Percentiles rank a stretch among this genome's conserved stretches.
These are phyloP conservation scores for Fusarium praegraminearum DNA, from an alignment of 2,329 filamentous ascomycete species.

Conservation along the genomic window DNA sequence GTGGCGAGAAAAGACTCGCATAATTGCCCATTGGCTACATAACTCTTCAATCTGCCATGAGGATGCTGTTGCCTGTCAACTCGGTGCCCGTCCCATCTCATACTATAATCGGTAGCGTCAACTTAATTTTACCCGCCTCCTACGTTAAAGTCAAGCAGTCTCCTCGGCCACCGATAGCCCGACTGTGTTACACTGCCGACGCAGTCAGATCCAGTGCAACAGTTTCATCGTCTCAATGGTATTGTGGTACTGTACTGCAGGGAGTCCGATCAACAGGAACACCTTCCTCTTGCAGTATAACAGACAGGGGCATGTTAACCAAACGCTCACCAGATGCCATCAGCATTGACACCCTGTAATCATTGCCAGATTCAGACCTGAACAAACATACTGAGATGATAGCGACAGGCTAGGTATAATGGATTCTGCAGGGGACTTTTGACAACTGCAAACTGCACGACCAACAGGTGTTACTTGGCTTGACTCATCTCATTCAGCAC, in stretches of 20 bases:
- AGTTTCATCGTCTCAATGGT: neutral
- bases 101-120: neutral
- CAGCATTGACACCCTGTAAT: constrained; percentile 3
- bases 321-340: neutral
- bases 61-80: neutral
- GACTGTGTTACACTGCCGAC: neutral
- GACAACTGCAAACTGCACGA: neutral
- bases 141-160: neutral
- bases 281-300: neutral
- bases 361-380: neutral
- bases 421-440: neutral
- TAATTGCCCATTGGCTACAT: neutral
- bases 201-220: neutral
- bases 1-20: neutral
- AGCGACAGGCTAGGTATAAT: neutral
- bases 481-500: neutral
- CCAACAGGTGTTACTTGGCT: neutral
- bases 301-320: neutral
- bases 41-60: neutral
- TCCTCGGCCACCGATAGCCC: neutral
- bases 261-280: neutral
- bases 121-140: neutral
- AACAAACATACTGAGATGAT: neutral
- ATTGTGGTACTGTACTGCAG: neutral
- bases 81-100: neutral